Evolutionary conservation across 352 stramenopile species (phyloP).

Genomic region (Pythium graminicola): DNA sequence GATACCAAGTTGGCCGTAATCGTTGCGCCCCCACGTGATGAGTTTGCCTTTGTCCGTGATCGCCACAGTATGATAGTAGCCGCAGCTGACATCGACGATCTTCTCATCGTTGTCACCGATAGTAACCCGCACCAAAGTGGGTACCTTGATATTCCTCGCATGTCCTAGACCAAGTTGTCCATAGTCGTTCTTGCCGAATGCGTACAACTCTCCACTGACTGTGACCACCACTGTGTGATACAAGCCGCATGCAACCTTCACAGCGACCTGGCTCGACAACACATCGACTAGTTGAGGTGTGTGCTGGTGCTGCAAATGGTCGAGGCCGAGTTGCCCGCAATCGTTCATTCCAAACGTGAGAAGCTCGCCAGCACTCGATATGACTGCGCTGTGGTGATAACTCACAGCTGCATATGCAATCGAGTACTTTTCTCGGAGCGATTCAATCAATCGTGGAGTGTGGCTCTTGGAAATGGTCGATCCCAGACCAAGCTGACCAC

Average conservation of each 20-base stretch:
- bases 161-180: conserved; percentile 85
- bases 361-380: conserved; percentile 54
- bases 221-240: conserved; percentile 89
- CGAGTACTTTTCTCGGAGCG: conserved; percentile 47
- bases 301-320: conserved; percentile 64
- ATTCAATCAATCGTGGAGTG: conserved; percentile 63
- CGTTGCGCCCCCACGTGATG: conserved; percentile 80
- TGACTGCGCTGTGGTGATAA: conserved; percentile 88
- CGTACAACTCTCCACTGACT: conserved; percentile 61
- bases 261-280: conserved; percentile 51
- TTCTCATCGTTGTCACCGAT: conserved; percentile 79
- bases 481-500: conserved; percentile 85
- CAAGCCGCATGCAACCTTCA: conserved; percentile 85
- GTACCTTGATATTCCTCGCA: neutral
- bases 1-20: conserved; percentile 84
- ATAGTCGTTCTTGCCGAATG: conserved; percentile 92
- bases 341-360: conserved; percentile 93
- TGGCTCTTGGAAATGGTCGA: conserved; percentile 88
- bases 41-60: conserved; percentile 54
- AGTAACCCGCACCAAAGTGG: neutral
- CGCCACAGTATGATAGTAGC: conserved; percentile 81
- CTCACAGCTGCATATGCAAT: conserved; percentile 82
- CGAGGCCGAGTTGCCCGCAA: conserved; percentile 89
- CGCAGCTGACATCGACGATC: conserved; percentile 69
- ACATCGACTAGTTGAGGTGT: conserved; percentile 41